Percentiles rank a stretch among this genome's conserved stretches.
These are phyloP conservation scores for Galeopsis tetrahit DNA, from an alignment of 257 asterid genomes.

Conservation along the genomic window DNA sequence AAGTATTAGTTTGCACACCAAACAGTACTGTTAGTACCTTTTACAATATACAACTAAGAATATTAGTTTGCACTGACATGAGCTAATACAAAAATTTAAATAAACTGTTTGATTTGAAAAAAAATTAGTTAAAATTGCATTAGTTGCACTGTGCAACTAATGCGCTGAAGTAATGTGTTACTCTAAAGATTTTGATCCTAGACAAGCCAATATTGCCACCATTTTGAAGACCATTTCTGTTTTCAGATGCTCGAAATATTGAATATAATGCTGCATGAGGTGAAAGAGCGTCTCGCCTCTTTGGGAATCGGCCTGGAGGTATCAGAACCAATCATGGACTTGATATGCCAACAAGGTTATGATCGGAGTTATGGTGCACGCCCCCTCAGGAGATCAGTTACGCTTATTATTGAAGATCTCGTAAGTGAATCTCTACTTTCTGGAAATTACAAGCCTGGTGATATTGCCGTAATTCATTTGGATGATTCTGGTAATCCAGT, in stretches of 20 bases:
- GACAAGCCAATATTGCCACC: background rate
- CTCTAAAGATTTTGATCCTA: constrained; percentile 16
- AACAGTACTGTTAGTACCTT: too few species aligned
- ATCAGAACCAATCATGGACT: constrained; percentile 71
- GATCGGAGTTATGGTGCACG: constrained; percentile 96
- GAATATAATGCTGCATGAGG: constrained; percentile 81
- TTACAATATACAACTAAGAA: too few species aligned
- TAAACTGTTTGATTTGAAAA: too few species aligned
- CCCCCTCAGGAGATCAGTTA: constrained; percentile 89
- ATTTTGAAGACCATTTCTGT: background rate
- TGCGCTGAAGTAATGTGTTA: too few species aligned
- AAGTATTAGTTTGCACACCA: too few species aligned
- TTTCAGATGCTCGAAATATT: constrained; percentile 87
- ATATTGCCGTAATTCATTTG: constrained; percentile 67
- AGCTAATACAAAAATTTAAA: too few species aligned
- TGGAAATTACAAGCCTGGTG: constrained; percentile 70
- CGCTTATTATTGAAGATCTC: constrained; percentile 73
- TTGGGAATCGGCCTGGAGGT: constrained; percentile 80
- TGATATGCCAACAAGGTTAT: constrained; percentile 83
- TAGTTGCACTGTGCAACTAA: too few species aligned
- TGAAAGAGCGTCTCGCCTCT: constrained; percentile 68
- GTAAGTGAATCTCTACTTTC: constrained; percentile 86
- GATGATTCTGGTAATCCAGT: constrained; percentile 81
- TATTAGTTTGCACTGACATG: too few species aligned
- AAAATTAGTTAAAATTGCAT: too few species aligned